Conservation (phyloP, 2,329 filamentous ascomycete genomes). For the Trichoderma koningiopsis region DNA sequence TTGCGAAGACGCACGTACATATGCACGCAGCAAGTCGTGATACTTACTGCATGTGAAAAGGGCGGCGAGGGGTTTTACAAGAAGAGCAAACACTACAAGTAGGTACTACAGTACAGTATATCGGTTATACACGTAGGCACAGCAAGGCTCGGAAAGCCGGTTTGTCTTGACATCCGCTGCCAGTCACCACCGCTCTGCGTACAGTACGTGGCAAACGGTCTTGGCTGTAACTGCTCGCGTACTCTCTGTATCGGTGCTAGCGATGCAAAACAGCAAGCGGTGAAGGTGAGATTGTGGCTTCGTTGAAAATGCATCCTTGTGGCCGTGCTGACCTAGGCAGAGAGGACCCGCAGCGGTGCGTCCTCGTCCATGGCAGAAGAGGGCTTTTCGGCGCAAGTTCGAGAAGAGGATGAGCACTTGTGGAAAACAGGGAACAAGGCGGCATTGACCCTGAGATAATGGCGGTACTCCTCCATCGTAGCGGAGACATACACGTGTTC, state of each 20-base stretch:
- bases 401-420: conserved; percentile 7
- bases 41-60: not conserved
- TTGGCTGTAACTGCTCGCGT: not conserved
- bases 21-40: not conserved
- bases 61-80: not conserved
- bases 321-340: conserved; percentile 6
- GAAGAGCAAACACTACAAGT: not conserved
- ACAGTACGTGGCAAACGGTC: not conserved
- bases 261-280: conserved; percentile 8
- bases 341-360: conserved; percentile 9
- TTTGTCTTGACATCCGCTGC: not conserved
- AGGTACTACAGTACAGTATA: not conserved
- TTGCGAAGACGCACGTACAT: not conserved
- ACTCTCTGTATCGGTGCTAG: not conserved
- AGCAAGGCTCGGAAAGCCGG: conserved; percentile 1
- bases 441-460: conserved; percentile 12
- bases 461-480: not conserved
- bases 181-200: not conserved
- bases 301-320: conserved; percentile 4
- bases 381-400: conserved; percentile 3
- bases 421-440: not conserved
- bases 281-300: conserved; percentile 10
- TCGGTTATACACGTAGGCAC: not conserved
- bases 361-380: conserved; percentile 6
- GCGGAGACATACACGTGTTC: conserved; percentile 19